Conservation (phyloP, 2,329 filamentous ascomycete genomes). For the Penicillium sp. region DNA sequence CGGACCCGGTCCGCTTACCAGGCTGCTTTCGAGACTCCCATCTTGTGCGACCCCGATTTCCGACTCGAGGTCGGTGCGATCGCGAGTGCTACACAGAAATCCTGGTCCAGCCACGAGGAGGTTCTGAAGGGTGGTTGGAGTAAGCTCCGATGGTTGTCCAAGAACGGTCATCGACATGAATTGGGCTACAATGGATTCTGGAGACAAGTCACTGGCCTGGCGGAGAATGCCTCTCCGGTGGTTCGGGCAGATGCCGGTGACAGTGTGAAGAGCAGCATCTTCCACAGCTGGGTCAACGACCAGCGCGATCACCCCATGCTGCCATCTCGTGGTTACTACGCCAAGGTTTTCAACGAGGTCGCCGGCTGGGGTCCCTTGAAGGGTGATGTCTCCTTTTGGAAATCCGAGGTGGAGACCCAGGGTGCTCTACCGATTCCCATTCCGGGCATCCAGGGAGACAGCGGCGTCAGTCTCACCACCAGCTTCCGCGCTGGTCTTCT, state of each 20-base stretch:
- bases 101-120: slow-evolving; percentile 93
- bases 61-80: slow-evolving; percentile 73
- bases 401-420: slow-evolving; percentile 78
- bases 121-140: slow-evolving; percentile 69
- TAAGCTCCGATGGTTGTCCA: slow-evolving; percentile 68
- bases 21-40: slow-evolving; percentile 73
- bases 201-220: slow-evolving; percentile 80
- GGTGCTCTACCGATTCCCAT: slow-evolving; percentile 68
- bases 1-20: slow-evolving; percentile 88
- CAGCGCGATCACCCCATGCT: slow-evolving; percentile 78
- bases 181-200: slow-evolving; percentile 75
- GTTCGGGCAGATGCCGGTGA: slow-evolving; percentile 83
- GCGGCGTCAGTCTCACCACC: slow-evolving; percentile 74
- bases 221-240: slow-evolving; percentile 68
- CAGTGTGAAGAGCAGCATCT: slow-evolving; percentile 79
- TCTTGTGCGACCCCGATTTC: slow-evolving; percentile 77
- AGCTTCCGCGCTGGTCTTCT: slow-evolving; percentile 76
- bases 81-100: slow-evolving; percentile 78
- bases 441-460: slow-evolving; percentile 61
- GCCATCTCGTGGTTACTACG: slow-evolving; percentile 72
- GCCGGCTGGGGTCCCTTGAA: slow-evolving; percentile 77
- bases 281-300: slow-evolving; percentile 75
- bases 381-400: slow-evolving; percentile 91
- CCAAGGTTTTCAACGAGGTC: slow-evolving; percentile 74
- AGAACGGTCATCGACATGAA: slow-evolving; percentile 63